Evolutionary conservation across 768 basidiomycete species (phyloP).

Genomic region (Tubosaeta sp.): DNA sequence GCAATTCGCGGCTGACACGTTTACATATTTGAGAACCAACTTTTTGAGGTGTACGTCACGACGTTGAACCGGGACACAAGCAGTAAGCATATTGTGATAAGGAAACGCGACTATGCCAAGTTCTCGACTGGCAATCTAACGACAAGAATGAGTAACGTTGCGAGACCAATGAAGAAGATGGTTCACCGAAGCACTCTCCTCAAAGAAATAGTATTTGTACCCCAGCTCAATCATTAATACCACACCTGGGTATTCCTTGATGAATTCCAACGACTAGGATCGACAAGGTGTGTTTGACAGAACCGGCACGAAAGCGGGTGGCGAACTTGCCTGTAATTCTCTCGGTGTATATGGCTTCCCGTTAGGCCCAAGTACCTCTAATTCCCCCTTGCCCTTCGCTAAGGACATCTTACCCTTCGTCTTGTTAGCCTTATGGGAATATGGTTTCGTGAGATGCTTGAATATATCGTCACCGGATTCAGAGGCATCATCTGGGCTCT

Average conservation of each 20-base stretch:
- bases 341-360: slow-evolving; percentile 73
- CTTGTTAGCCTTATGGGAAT: slow-evolving; percentile 36
- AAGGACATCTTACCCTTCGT: slow-evolving; percentile 33
- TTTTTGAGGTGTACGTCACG: slow-evolving; percentile 72
- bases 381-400: slow-evolving; percentile 31
- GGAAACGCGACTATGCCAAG: slow-evolving; percentile 73
- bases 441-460: slow-evolving; percentile 43
- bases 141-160: slow-evolving; percentile 9
- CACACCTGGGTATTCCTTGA: slow-evolving; percentile 59
- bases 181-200: slow-evolving; percentile 73
- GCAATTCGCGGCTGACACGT: neutral
- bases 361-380: slow-evolving; percentile 54
- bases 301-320: neutral
- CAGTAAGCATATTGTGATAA: slow-evolving; percentile 70
- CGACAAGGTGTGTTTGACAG: neutral
- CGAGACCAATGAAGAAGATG: neutral
- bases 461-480: slow-evolving; percentile 43
- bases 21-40: slow-evolving; percentile 35
- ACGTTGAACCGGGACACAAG: slow-evolving; percentile 68
- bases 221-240: slow-evolving; percentile 80
- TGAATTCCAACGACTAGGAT: slow-evolving; percentile 43
- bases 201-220: slow-evolving; percentile 81
- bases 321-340: slow-evolving; percentile 57
- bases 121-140: slow-evolving; percentile 67
- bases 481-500: slow-evolving; percentile 24